Evolutionary conservation across 768 basidiomycete species (phyloP), one percentile per base, ranked within the genome.

Genomic region (Leccinellum albellum): DNA sequence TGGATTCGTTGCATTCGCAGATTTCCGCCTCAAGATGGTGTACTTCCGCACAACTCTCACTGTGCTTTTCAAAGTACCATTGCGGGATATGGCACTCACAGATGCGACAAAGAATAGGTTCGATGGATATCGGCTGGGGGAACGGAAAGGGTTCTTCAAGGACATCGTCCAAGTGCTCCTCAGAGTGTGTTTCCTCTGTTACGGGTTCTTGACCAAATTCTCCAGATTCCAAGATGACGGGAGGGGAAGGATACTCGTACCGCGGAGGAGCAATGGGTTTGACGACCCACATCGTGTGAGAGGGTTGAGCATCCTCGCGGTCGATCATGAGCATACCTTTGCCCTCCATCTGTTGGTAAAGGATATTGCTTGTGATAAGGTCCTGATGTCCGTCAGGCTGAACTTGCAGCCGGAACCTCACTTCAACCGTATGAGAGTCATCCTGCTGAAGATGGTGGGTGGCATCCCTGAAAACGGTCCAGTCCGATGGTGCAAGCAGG

Each of bases 61-160:
- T 98, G 77, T 99, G 97, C 77, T 98, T 98, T 77, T 98, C 97
- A 71, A 99, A 99, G 77, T 94, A 99, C 97, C 97, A 99, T 59
- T 96, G 91, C 3, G 96, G 95, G 56, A 98, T 90, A 63, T 90
- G 87, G 67, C 89, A 86, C 74, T 99, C 97, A 78, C 97, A 99
- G 60, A 99, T 99, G 29, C 97, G 90, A 75, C 97, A 98, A 21
- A 99, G 80, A 51, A 98, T 91, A 28, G 82, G 86, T 58, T 91
- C 85, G 24, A 82, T 85, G 67, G 86, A 88, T 73, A 98, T 88
- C 23, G 88, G 85, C 21, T 85, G 82, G 45, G 78, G 77, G 70
- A 88, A 86, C 8, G 91, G 88, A 71, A 95, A 90, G 3, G 87
- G 85, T 2, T 84, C 85, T 42, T 78, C 71, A 10, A 85, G 82